Base-by-base conservation (phyloP, 2,329 filamentous ascomycete genomes). In the Sphaerulina musiva region DNA sequence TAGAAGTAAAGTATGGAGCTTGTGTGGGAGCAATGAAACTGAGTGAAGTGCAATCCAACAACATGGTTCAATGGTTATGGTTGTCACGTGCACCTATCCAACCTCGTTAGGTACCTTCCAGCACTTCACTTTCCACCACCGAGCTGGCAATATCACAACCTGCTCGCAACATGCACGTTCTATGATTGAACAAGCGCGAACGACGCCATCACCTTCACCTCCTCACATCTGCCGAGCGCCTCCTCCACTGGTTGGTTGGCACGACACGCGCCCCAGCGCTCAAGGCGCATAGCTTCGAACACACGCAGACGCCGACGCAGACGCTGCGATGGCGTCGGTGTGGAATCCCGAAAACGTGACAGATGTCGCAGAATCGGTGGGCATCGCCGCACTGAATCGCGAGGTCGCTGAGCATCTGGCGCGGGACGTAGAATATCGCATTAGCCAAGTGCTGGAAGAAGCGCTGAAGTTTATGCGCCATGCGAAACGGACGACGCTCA, bases 261-360 rank as follows among this genome's bases (percentile, higher is more conserved):
- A 38, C 34, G 6, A 38, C 34, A 10, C 12, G 3, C 12, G 10
- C 34, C 4, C 8, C 34, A 38, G 34, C 34, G 34, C 34, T 38
- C 34, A n/a, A 38, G 34, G 34, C 34, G 34, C 34, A 38, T 38
- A 38, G 34, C 34, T 38, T 2, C 34, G 34, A 38, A 38, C 34
- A 38, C 4, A 38, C 34, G 34, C 34, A n/a, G 12, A 10, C 34
- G 12, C 34, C 1, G 10, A 11, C 34, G 42, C 42, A 6, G 14
- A 7, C 42, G 17, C 14, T 3, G 20, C 5, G 31, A 53, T 53
- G 77, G 31, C 48, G 1, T 82, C 82, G 39, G 84, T 96, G 63
- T 97, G 93, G 93, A 97, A 96, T 69, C 84, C 88, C 14, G 93
- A 98, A 66, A 97, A 95, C 64, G 88, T 98, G 65, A 85, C 85